These are phyloP conservation scores for Isatis lusitanica DNA, from an alignment of 441 rosid genomes.

Conservation along the genomic window DNA sequence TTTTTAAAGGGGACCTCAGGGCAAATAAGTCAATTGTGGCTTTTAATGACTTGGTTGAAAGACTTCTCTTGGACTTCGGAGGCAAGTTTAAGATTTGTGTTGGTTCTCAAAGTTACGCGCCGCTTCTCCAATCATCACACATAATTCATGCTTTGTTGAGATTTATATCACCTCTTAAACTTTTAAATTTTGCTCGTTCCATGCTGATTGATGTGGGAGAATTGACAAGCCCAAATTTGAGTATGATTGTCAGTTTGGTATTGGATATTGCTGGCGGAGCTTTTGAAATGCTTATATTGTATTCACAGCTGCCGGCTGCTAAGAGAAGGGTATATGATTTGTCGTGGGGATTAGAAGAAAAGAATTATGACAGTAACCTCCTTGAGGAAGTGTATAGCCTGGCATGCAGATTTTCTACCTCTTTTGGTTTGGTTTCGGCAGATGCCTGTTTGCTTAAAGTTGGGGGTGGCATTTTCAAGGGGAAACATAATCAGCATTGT, in stretches of 20 bases:
- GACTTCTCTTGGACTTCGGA: slow-evolving; percentile 47
- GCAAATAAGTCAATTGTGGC: slow-evolving; percentile 42
- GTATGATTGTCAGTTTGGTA: slow-evolving; percentile 48
- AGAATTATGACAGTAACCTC: slow-evolving; percentile 45
- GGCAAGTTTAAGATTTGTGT: slow-evolving; percentile 52
- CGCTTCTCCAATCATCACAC: slow-evolving; percentile 59
- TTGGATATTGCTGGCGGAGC: slow-evolving; percentile 68
- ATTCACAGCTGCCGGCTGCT: slow-evolving; percentile 52
- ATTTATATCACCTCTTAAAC: slow-evolving; percentile 67
- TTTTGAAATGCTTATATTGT: slow-evolving; percentile 56
- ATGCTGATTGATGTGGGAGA: slow-evolving; percentile 50
- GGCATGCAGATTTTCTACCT: slow-evolving; percentile 59
- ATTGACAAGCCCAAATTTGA: slow-evolving; percentile 34
- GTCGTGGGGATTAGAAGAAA: slow-evolving; percentile 59
- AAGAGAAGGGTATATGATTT: slow-evolving; percentile 46
- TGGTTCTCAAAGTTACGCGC: slow-evolving; percentile 42
- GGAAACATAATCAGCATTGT: slow-evolving; percentile 39
- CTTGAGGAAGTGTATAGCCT: slow-evolving; percentile 62
- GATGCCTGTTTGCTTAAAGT: slow-evolving; percentile 73
- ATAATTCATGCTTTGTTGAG: slow-evolving; percentile 55
- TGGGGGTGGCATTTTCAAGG: slow-evolving; percentile 47
- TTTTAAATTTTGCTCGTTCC: slow-evolving; percentile 62
- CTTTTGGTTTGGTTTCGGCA: slow-evolving; percentile 50
- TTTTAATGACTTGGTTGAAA: slow-evolving; percentile 46
- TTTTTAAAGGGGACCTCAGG: slow-evolving; percentile 34